A percentile compares a stretch with the other conserved stretches of the same genome.
Conservation (phyloP, 2,329 filamentous ascomycete species). For the Chaetomium olivaceum region DNA sequence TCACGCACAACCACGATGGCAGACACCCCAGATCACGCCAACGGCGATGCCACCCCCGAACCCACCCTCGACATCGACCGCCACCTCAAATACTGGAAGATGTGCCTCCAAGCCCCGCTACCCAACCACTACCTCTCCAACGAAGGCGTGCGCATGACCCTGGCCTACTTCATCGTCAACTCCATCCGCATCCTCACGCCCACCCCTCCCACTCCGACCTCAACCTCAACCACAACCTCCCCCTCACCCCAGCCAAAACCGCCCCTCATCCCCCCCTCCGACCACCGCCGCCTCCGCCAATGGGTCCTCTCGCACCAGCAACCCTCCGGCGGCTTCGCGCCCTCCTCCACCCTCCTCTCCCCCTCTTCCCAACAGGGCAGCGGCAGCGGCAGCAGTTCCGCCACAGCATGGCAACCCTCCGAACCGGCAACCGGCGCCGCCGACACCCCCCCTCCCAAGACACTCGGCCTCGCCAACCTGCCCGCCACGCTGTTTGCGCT, state of each 20-base stretch:
- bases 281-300: constrained; percentile 52
- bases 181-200: constrained; percentile 77
- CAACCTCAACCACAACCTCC: neutral
- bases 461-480: constrained; percentile 60
- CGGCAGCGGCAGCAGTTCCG: too few relatives aligned
- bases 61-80: constrained; percentile 57
- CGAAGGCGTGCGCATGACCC: constrained; percentile 86
- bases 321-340: constrained; percentile 82
- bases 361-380: constrained; percentile 36
- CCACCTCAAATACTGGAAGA: constrained; percentile 90
- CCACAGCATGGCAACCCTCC: neutral
- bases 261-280: constrained; percentile 47
- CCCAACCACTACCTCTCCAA: constrained; percentile 82
- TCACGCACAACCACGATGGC: constrained; percentile 25
- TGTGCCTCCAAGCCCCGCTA: constrained; percentile 79
- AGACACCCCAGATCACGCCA: neutral
- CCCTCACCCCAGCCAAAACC: neutral
- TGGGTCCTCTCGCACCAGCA: constrained; percentile 91
- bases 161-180: constrained; percentile 86
- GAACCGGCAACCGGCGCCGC: too few relatives aligned
- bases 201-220: constrained; percentile 35
- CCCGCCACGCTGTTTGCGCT: constrained; percentile 90
- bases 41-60: constrained; percentile 16
- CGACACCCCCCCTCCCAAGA: constrained; percentile 34
- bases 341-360: constrained; percentile 70